A percentile compares a stretch with the other conserved stretches of the same genome.
phyloP scores from a whole-genome alignment of 1,139 yeast species.

The Debaryomycetaceae sp. region DNA sequence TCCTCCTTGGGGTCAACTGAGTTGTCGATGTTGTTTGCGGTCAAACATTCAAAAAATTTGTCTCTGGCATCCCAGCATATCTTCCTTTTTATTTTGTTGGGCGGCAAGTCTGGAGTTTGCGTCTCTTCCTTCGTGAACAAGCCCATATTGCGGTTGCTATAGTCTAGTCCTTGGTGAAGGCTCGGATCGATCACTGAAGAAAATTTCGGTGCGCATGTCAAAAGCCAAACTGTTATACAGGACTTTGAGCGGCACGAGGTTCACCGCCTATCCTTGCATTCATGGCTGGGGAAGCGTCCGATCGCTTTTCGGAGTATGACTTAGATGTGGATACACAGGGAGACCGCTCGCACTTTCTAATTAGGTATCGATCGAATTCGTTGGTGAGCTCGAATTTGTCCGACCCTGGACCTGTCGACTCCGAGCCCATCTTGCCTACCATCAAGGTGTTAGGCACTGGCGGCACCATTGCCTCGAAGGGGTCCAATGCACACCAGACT shows the following conservation, averaged over 20 bases:
- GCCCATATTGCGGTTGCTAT: constrained; percentile 33
- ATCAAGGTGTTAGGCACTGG: constrained; percentile 68
- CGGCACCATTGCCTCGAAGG: constrained; percentile 71
- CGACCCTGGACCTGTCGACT: constrained; percentile 10
- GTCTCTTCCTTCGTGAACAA: constrained; percentile 26
- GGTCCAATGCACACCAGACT: constrained; percentile 50
- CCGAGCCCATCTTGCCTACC: constrained; percentile 25
- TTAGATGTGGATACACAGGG: constrained; percentile 12
- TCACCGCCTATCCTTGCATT: too few species aligned
- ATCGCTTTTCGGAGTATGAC: constrained; percentile 6
- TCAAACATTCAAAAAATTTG: constrained; percentile 37
- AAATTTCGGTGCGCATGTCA: too few species aligned
- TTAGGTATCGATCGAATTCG: constrained; percentile 21
- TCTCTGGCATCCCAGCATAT: constrained; percentile 46
- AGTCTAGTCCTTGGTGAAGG: too few species aligned
- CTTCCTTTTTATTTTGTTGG: constrained; percentile 35
- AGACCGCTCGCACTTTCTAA: constrained; percentile 19
- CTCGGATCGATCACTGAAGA: too few species aligned
- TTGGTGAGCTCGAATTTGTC: constrained; percentile 12
- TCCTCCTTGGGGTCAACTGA: constrained; percentile 38
- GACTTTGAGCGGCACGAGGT: too few species aligned
- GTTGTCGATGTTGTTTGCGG: constrained; percentile 37
- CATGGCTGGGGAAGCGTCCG: too few species aligned
- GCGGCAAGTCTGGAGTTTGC: constrained; percentile 29
- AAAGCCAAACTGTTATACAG: too few species aligned